phyloP scores from a whole-genome alignment of 1,284 basidiomycete species.

The Xerocomus amazonicus region DNA sequence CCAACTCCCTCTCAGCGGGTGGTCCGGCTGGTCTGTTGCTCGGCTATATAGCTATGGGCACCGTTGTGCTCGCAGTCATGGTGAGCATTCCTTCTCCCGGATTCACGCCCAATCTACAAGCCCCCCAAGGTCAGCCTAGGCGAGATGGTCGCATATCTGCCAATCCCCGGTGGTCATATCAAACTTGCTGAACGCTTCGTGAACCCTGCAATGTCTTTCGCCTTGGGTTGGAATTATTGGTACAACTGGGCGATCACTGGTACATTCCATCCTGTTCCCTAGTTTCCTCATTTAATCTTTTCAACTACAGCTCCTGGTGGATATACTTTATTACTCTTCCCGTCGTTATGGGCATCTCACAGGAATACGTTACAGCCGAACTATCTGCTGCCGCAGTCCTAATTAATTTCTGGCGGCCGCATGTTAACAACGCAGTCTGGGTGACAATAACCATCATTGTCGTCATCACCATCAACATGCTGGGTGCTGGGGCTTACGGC shows the following conservation, averaged over 20 bases:
- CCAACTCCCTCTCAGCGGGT: conserved; percentile 48
- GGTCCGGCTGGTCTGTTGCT: conserved; percentile 64
- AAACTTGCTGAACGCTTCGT: conserved; percentile 68
- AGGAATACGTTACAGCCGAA: conserved; percentile 41
- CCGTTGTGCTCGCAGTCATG: conserved; percentile 63
- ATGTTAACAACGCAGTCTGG: conserved; percentile 57
- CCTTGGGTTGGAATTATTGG: conserved; percentile 72
- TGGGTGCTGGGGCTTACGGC: conserved; percentile 51
- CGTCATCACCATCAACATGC: conserved; percentile 64
- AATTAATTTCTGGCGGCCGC: conserved; percentile 56
- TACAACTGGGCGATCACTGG: conserved; percentile 60
- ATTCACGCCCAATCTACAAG: not conserved
- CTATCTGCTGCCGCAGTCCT: conserved; percentile 63
- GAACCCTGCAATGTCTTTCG: conserved; percentile 64
- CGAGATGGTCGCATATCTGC: conserved; percentile 45
- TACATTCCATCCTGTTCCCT: conserved; percentile 16
- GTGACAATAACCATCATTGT: conserved; percentile 61
- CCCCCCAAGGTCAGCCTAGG: conserved; percentile 35
- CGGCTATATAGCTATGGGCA: conserved; percentile 59
- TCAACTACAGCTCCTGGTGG: conserved; percentile 26
- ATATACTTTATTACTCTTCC: not conserved
- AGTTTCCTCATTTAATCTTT: not conserved
- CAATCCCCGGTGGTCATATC: conserved; percentile 58
- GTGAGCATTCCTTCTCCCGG: conserved; percentile 23
- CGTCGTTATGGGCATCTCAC: not conserved